These are phyloP conservation scores for Leccinum barrowsii DNA, from an alignment of 768 basidiomycete species.

Conservation along the genomic window DNA sequence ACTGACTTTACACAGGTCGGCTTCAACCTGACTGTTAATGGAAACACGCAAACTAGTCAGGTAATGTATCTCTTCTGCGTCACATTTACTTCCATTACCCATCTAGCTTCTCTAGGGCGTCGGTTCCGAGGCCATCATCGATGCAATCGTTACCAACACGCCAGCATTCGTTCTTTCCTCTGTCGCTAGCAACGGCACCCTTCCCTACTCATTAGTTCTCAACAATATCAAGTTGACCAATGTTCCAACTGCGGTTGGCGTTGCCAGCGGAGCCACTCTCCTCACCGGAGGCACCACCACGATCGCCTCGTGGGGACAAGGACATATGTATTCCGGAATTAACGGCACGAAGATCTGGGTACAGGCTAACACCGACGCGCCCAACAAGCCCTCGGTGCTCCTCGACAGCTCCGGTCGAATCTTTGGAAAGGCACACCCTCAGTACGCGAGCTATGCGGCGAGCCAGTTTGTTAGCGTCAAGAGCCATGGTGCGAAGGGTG, in stretches of 20 bases:
- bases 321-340: constrained; percentile 61
- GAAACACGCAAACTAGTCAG: constrained; percentile 29
- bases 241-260: constrained; percentile 35
- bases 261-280: constrained; percentile 29
- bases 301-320: constrained; percentile 66
- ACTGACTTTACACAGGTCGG: constrained; percentile 31
- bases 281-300: constrained; percentile 35
- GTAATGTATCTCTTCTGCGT: constrained; percentile 19
- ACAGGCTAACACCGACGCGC: constrained; percentile 43
- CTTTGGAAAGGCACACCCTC: constrained; percentile 61
- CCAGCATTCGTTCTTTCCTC: constrained; percentile 42
- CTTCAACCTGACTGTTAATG: constrained; percentile 43
- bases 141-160: constrained; percentile 42
- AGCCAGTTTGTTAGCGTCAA: constrained; percentile 68
- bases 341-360: constrained; percentile 43
- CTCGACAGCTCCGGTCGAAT: constrained; percentile 57
- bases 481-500: constrained; percentile 66
- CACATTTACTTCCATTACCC: background rate
- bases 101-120: constrained; percentile 30
- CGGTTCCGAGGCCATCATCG: constrained; percentile 43
- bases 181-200: constrained; percentile 21
- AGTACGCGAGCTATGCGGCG: constrained; percentile 57
- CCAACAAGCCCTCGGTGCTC: constrained; percentile 51
- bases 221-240: constrained; percentile 34
- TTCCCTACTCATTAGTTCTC: constrained; percentile 34